Evolutionary conservation across 129 eudicot genomes (phyloP), one percentile per base, ranked within the genome.

Genomic region (Saussurea involucrata): DNA sequence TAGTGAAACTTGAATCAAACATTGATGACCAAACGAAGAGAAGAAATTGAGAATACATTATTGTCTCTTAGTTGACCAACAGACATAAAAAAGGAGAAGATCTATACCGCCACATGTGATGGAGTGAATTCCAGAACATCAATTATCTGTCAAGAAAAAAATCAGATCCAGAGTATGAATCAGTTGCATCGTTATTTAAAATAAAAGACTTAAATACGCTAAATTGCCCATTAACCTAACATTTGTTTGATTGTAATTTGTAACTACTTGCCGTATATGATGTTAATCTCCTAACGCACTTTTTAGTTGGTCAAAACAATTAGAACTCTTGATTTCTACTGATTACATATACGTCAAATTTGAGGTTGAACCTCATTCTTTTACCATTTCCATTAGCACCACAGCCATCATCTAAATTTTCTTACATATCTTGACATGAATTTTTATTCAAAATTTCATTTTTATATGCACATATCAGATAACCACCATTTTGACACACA

Each of bases 121-220:
- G 99, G 99, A 66, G 86, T 79, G 36, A 91, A 91, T 60, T 91
- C 96, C 85, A 95, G 88, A 55, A 95, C 99, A 88, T 95, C 97
- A 71, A 95, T 77, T 75, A 95, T 88, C 99, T 95, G 97, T 25
- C 31, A 74, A 80, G 22, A 57, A 76, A 33, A 74, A 66, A 66
- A 55, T 24, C 87, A 83, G 73, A 63, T 85, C 27, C 61, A 53
- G 24, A 67, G 46, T 24, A 36, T 2, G 31, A 63, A 34, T 68
- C 63, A 61, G 78, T 76, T 69, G 61, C n/a, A 0, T 76, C 44
- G 21, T 24, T 22, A 32, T 8, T 68, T 36, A 5, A 24, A 21
- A 53, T 53, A n/a, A n/a, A 53, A 53, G n/a, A 4, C 58, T 49
- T 49, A n/a, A n/a, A 53, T 53, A 53, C 58, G n/a, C 61, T 53